A percentile compares a stretch with the other conserved stretches of the same genome.
Conservation (phyloP, 441 rosid genomes). For the Syzygium malaccense region DNA sequence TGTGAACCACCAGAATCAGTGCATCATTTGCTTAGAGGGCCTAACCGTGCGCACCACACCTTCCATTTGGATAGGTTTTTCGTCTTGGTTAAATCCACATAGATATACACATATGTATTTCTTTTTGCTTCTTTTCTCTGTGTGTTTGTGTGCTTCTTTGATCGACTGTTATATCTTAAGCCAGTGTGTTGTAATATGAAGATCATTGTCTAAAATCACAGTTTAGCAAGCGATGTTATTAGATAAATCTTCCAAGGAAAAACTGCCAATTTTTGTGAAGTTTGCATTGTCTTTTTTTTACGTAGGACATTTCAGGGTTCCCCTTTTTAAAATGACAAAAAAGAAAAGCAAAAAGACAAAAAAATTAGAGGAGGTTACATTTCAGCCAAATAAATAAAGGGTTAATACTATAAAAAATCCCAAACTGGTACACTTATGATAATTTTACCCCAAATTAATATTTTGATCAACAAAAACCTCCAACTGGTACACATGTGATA, state of each 20-base stretch:
- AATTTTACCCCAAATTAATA: no score
- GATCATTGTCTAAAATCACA: background rate
- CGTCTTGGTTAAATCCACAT: no score
- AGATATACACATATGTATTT: background rate
- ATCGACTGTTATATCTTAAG: background rate
- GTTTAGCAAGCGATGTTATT: background rate
- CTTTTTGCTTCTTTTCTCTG: background rate
- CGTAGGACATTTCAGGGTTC: background rate
- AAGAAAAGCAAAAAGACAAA: no score
- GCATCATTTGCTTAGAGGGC: background rate
- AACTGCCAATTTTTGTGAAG: no score
- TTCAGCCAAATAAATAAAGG: no score
- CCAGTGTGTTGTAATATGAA: rapidly evolving
- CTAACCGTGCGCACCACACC: background rate
- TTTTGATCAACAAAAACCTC: no score
- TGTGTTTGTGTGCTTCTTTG: background rate
- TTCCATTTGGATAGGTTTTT: background rate
- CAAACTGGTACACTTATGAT: no score
- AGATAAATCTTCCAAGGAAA: background rate
- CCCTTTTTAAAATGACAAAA: background rate
- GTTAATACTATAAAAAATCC: no score
- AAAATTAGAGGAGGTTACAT: background rate
- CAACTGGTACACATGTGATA: no score
- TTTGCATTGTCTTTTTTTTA: background rate
- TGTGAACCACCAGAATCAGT: background rate